phyloP scores from a whole-genome alignment of 371 early-diverging fungal genomes.

The Rhizopus microsporus region DNA sequence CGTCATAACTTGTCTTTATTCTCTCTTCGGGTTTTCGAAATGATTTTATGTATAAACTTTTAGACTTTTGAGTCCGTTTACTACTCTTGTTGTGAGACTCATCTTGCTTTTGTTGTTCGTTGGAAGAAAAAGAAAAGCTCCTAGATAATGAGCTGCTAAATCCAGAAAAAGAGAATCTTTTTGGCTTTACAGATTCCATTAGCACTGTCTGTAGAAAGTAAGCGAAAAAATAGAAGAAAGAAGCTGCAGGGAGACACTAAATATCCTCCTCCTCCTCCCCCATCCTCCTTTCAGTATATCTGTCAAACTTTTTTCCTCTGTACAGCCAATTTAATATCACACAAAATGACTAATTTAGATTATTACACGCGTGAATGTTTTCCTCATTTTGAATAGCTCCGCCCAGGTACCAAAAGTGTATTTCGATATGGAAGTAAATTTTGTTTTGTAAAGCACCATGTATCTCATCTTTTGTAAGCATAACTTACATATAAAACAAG shows the following conservation, averaged over 20 bases:
- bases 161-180: constrained; percentile 44
- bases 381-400: not conserved
- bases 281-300: not conserved
- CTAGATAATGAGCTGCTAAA: constrained; percentile 25
- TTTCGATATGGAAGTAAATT: too few species aligned
- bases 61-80: constrained; percentile 36
- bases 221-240: constrained; percentile 1
- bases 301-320: constrained; percentile 1
- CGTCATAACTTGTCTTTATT: constrained; percentile 21
- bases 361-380: not conserved
- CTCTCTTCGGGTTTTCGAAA: constrained; percentile 25
- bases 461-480: too few species aligned
- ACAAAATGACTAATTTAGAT: not conserved
- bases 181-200: constrained; percentile 25
- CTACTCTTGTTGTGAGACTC: constrained; percentile 6
- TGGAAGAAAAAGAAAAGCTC: constrained; percentile 19
- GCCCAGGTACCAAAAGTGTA: not conserved
- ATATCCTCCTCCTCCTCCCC: not conserved
- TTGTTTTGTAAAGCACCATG: too few species aligned
- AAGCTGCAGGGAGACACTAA: constrained; percentile 1
- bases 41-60: constrained; percentile 39
- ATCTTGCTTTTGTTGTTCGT: constrained; percentile 3
- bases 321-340: not conserved
- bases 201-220: not conserved
- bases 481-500: too few species aligned